Percentiles rank a stretch among this genome's conserved stretches.
Evolutionary conservation across 2,329 filamentous ascomycete genomes (phyloP).

Genomic region (Aspergillus hiratsukae): DNA sequence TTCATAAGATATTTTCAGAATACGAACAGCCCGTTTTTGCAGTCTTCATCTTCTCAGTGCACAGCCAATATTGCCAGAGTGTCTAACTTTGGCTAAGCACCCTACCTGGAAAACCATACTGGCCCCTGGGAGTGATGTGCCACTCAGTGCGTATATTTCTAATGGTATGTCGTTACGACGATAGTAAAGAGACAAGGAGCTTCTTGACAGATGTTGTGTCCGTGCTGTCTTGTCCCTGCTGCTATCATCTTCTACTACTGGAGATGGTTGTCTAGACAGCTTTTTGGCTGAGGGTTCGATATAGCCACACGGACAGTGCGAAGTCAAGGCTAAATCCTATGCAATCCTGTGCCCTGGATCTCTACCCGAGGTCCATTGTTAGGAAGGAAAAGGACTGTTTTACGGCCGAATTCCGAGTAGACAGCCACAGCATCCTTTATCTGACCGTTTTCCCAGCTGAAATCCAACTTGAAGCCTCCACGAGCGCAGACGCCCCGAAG

Average conservation of each 20-base stretch:
- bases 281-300: too few species aligned
- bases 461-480: slow-evolving; percentile 36
- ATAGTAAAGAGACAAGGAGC: not conserved
- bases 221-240: too few species aligned
- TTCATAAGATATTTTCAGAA: too few species aligned
- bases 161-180: not conserved
- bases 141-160: not conserved
- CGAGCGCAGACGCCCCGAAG: slow-evolving; percentile 33
- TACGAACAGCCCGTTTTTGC: too few species aligned
- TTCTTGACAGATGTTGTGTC: not conserved
- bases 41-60: too few species aligned
- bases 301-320: not conserved
- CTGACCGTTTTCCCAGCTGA: slow-evolving; percentile 32
- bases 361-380: slow-evolving; percentile 9
- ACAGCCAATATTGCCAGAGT: too few species aligned
- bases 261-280: too few species aligned
- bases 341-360: slow-evolving; percentile 10
- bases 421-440: slow-evolving; percentile 14
- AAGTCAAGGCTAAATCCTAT: not conserved
- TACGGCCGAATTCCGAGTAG: slow-evolving; percentile 11
- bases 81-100: too few species aligned
- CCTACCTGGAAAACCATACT: too few species aligned
- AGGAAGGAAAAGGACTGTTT: slow-evolving; percentile 17
- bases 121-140: not conserved
- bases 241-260: too few species aligned